Percentiles rank a stretch among this genome's conserved stretches.
phyloP scores from a whole-genome alignment of 805 yeast genomes.

The Sugiyamaella boreocaroliniensis region DNA sequence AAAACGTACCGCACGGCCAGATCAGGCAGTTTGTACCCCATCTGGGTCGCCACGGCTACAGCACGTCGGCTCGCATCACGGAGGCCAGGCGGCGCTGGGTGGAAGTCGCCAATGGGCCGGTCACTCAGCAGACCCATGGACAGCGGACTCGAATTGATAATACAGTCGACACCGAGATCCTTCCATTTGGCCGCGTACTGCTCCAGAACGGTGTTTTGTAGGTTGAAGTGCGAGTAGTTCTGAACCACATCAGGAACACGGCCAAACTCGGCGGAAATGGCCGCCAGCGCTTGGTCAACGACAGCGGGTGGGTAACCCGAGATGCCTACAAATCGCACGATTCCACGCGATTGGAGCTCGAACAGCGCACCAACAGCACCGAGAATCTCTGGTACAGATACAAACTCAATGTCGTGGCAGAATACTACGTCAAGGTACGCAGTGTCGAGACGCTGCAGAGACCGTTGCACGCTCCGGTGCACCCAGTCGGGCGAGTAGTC shows the following conservation, averaged over 20 bases:
- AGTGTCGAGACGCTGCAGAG: conserved; percentile 60
- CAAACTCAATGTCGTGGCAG: conserved; percentile 86
- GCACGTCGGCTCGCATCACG: conserved; percentile 40
- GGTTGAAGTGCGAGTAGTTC: conserved; percentile 73
- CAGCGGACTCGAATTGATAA: conserved; percentile 75
- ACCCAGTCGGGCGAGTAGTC: conserved; percentile 65
- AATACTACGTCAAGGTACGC: conserved; percentile 72
- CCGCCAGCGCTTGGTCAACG: conserved; percentile 31
- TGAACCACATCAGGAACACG: conserved; percentile 67
- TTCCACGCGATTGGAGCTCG: conserved; percentile 55
- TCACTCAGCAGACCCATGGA: conserved; percentile 80
- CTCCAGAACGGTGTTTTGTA: conserved; percentile 61
- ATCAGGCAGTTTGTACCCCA: conserved; percentile 65
- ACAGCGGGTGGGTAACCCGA: conserved; percentile 85
- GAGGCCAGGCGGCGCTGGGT: conserved; percentile 64
- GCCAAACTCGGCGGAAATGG: conserved; percentile 31
- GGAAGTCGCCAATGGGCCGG: conserved; percentile 62
- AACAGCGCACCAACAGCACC: conserved; percentile 60
- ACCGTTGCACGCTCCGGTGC: conserved; percentile 55
- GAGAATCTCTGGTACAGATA: conserved; percentile 44
- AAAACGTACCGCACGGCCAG: conserved; percentile 72
- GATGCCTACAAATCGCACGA: conserved; percentile 61
- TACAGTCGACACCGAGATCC: conserved; percentile 47
- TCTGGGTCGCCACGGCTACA: conserved; percentile 36
- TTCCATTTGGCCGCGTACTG: conserved; percentile 36